phyloP scores from a whole-genome alignment of 192 early-diverging fungal species.

The Coemansia sp. region DNA sequence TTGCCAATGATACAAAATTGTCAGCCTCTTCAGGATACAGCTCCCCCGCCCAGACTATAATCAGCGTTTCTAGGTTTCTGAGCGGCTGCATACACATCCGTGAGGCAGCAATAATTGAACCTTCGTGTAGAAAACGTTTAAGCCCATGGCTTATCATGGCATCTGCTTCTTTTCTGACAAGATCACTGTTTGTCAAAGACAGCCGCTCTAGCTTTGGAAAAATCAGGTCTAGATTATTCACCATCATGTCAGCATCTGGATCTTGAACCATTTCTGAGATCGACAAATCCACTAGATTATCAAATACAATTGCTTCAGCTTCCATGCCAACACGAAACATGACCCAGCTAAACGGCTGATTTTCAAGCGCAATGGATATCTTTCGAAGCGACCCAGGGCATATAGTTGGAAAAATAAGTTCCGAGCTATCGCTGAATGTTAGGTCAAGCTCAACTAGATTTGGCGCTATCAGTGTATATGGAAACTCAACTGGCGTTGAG shows the following conservation, averaged over 20 bases:
- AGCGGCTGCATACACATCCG: not conserved
- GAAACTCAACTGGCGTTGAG: no score
- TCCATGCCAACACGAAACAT: no score
- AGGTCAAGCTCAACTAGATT: not conserved
- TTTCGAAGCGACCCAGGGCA: not conserved
- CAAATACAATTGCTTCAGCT: not conserved
- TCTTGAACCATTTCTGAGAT: not conserved
- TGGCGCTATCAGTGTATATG: no score
- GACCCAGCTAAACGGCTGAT: not conserved
- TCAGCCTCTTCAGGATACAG: not conserved
- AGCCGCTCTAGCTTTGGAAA: not conserved
- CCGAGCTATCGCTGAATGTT: not conserved
- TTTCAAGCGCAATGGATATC: not conserved
- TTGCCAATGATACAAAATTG: not conserved
- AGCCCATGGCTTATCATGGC: no score
- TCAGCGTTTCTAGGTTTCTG: not conserved
- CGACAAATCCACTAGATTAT: not conserved
- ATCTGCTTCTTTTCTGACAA: no score
- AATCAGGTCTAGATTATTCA: not conserved
- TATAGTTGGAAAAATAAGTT: no score
- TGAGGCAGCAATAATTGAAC: not conserved
- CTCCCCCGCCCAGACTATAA: not conserved
- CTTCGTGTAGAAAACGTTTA: not conserved
- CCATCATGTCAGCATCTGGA: not conserved
- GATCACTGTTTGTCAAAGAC: not conserved